These are phyloP conservation scores for Pseudogymnoascus pannorum DNA, from an alignment of 2,329 filamentous ascomycete genomes.

Conservation along the genomic window DNA sequence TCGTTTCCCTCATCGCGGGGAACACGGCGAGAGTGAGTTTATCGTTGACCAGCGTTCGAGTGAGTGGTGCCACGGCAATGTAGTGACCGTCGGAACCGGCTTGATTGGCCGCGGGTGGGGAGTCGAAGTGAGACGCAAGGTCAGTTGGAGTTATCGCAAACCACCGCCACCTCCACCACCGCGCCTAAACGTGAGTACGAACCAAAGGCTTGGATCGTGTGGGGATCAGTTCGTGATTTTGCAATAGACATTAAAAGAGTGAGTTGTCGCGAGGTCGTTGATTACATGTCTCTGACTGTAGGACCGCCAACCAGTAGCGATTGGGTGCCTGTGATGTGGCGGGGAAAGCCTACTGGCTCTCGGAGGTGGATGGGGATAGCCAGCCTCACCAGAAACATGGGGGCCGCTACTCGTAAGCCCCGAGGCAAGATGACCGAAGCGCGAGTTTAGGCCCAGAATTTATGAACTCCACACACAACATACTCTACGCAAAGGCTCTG, in stretches of 20 bases:
- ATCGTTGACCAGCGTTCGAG: neutral
- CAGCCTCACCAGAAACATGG: neutral
- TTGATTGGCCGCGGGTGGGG: neutral
- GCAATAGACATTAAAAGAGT: neutral
- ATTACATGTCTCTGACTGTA: neutral
- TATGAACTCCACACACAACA: neutral
- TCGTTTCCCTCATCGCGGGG: slow-evolving; percentile 1
- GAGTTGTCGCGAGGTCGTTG: neutral
- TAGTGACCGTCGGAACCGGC: slow-evolving; percentile 7
- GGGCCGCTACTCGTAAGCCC: neutral
- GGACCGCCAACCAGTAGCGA: neutral
- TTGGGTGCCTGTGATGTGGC: slow-evolving; percentile 7
- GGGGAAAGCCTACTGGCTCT: neutral
- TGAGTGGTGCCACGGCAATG: neutral
- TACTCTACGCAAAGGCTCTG: neutral
- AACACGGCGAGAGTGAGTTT: neutral
- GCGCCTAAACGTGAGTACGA: neutral
- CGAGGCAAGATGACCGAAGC: neutral
- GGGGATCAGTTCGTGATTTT: neutral
- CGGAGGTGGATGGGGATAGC: neutral
- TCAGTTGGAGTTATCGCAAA: slow-evolving; percentile 4
- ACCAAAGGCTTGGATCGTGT: neutral
- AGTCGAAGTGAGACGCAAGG: slow-evolving; percentile 4
- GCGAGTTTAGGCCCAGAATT: neutral
- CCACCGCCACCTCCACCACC: slow-evolving; percentile 5